A percentile compares a stretch with the other conserved stretches of the same genome.
Conservation (phyloP, 495 filamentous ascomycete species). For the Copromyces sp. region DNA sequence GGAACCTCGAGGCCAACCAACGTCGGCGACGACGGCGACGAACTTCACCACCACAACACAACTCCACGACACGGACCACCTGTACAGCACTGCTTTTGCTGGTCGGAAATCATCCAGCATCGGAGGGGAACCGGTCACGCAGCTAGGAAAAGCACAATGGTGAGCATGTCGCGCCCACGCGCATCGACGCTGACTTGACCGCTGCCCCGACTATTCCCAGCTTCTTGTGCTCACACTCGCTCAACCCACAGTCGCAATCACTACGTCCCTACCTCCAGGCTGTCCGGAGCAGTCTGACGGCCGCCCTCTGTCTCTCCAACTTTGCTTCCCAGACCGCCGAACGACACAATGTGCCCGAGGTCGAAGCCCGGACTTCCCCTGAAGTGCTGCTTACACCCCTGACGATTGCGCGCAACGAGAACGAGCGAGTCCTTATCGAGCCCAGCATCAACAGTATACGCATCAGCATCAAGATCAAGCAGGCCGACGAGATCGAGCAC, state of each 20-base stretch:
- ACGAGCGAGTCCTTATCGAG: conserved; percentile 88
- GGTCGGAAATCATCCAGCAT: neutral
- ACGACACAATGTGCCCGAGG: conserved; percentile 94
- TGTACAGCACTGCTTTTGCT: neutral
- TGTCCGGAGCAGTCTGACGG: conserved; percentile 86
- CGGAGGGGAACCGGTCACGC: neutral
- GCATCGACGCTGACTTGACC: neutral
- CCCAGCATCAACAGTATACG: conserved; percentile 92
- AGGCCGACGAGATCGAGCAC: conserved; percentile 97
- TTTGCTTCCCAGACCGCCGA: conserved; percentile 95
- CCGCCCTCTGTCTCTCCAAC: conserved; percentile 89
- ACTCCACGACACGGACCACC: neutral
- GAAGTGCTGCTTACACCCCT: conserved; percentile 92
- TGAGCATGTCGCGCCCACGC: conserved; percentile 1
- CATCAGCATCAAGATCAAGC: conserved; percentile 92
- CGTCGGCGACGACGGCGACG: neutral
- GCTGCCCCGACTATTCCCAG: neutral
- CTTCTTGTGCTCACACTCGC: neutral
- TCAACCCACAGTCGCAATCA: conserved; percentile 71
- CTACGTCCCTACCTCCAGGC: conserved; percentile 95
- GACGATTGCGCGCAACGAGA: conserved; percentile 83
- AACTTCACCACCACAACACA: neutral
- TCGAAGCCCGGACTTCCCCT: conserved; percentile 84
- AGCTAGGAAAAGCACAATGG: conserved; percentile 11
- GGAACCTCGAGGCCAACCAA: neutral